phyloP scores from a whole-genome alignment of 257 asterid genomes.

The Apocynum venetum region DNA sequence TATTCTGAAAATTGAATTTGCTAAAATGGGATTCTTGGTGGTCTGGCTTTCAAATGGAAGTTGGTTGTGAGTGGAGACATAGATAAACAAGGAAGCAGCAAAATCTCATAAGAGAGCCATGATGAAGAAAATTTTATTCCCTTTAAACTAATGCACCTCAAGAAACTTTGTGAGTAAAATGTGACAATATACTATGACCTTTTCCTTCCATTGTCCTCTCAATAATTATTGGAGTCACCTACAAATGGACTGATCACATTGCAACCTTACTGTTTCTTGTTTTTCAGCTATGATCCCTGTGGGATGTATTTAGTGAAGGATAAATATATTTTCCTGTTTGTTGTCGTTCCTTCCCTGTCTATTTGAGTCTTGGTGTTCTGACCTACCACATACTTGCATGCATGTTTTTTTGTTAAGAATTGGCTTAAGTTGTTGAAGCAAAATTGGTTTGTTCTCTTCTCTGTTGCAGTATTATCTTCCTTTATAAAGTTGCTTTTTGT shows the following conservation, averaged over 20 bases:
- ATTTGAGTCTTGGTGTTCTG: slow-evolving; percentile 7
- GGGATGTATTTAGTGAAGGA: slow-evolving; percentile 95
- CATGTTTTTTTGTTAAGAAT: slow-evolving; percentile 41
- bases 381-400: not conserved
- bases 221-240: no score
- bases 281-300: slow-evolving; percentile 90
- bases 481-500: not conserved
- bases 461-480: not conserved
- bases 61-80: no score
- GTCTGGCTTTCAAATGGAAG: no score
- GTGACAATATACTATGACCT: no score
- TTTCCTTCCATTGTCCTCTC: no score
- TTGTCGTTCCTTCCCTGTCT: slow-evolving; percentile 8
- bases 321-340: slow-evolving; percentile 25
- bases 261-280: slow-evolving; percentile 80
- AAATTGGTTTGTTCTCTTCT: slow-evolving; percentile 62
- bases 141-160: no score
- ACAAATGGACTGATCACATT: slow-evolving; percentile 93
- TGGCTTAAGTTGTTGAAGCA: slow-evolving; percentile 88
- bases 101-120: no score
- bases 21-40: no score
- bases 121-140: no score
- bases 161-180: no score
- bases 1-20: no score
- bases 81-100: no score